Percentiles rank a stretch among this genome's conserved stretches.
Conservation (phyloP, 805 yeast species). For the Metschnikowia gruessii region DNA sequence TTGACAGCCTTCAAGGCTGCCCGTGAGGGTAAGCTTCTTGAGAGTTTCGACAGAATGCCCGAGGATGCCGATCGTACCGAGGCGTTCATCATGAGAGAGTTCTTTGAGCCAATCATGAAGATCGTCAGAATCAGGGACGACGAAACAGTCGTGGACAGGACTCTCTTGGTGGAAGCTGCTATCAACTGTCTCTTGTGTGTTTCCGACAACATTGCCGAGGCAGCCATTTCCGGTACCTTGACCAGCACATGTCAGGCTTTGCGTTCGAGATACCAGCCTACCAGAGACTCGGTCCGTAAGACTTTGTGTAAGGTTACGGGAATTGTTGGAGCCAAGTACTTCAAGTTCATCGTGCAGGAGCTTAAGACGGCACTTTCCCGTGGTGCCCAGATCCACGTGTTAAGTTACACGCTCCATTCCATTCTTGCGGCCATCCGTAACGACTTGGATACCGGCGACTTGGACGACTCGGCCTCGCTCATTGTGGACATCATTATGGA, state of each 20-base stretch:
- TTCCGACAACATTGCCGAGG: constrained; percentile 50
- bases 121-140: constrained; percentile 66
- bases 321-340: constrained; percentile 68
- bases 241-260: constrained; percentile 87
- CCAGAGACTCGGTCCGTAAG: constrained; percentile 82
- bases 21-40: constrained; percentile 12
- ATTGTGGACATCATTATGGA: constrained; percentile 81
- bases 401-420: constrained; percentile 82
- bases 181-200: constrained; percentile 65
- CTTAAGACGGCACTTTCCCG: constrained; percentile 72
- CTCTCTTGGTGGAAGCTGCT: constrained; percentile 79
- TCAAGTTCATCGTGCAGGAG: constrained; percentile 74
- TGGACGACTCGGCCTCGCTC: constrained; percentile 61
- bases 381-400: constrained; percentile 92
- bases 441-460: constrained; percentile 59
- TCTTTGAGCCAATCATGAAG: constrained; percentile 61
- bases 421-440: constrained; percentile 54
- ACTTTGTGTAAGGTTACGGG: constrained; percentile 62
- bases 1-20: constrained; percentile 30
- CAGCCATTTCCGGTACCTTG: constrained; percentile 74
- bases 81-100: constrained; percentile 48
- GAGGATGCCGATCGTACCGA: constrained; percentile 27
- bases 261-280: constrained; percentile 79
- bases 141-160: constrained; percentile 70
- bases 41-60: constrained; percentile 27